Evolutionary conservation across 2,329 filamentous ascomycete genomes (phyloP), one percentile per base, ranked within the genome.

Genomic region (Sporothrix mexicana): DNA sequence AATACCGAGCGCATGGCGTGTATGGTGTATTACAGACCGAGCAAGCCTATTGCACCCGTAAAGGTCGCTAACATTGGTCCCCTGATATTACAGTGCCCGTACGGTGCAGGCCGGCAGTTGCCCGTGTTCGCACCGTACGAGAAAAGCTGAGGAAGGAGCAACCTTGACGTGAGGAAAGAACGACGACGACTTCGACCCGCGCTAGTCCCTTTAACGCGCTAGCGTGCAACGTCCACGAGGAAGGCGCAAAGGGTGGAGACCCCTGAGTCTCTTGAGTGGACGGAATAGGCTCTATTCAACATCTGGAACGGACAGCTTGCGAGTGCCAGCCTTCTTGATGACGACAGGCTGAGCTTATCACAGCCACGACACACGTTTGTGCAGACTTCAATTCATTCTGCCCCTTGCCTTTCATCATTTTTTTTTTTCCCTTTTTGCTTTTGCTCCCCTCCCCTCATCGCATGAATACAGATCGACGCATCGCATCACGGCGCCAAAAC

Each of bases 251-350:
- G 17, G 43, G 41, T 66, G 61, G 64, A 15, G 62, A 67, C 64
- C 64, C 45, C 47, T 51, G 66, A 49, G 30, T 36, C 30, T 36
- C 30, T 36, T 36, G 30, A 25, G 17, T 67, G 62, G 7, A 71
- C 72, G 72, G 69, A 73, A 62, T 53, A 45, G 72, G 72, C 64
- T 61, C 72, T 73, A 73, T 73, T 73, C 57, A 73, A 67, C 49
- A 45, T 72, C 66, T 62, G 45, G 55, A 72, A 62, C 67, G 72
- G 61, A 59, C 70, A 72, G 68, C 68, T 59, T 30, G 9, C 23
- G 9, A 25, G 15, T 3, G 23, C 30, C 51, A 25, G 51, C 51
- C 13, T 55, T 23, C 23, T 36, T 36, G 49, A 53, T 15, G 30
- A 45, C 15, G 10, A 7, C n/a, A 17, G 25, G 69, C 49, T 25